A percentile compares a stretch with the other conserved stretches of the same genome.
These are phyloP conservation scores for Rhizopogon salebrosus DNA, from an alignment of 768 basidiomycete genomes.

Conservation along the genomic window DNA sequence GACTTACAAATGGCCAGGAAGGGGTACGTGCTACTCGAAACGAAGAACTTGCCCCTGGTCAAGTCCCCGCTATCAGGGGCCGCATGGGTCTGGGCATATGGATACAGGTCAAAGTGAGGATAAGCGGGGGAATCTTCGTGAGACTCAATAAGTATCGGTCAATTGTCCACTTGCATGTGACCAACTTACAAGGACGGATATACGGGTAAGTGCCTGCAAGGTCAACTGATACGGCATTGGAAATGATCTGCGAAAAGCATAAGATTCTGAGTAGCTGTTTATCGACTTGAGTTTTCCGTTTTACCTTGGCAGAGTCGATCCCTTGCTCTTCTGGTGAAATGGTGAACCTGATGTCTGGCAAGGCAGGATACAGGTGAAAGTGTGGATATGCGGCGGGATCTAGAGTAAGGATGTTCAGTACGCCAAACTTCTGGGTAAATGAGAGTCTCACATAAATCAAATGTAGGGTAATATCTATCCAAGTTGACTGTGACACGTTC, in stretches of 20 bases:
- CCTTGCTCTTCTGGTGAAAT: neutral
- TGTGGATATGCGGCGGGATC: conserved; percentile 33
- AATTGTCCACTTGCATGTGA: neutral
- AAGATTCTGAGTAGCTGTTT: neutral
- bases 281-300: neutral
- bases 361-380: conserved; percentile 18
- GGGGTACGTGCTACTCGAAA: conserved; percentile 10
- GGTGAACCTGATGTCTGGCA: neutral
- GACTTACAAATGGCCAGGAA: conserved; percentile 10
- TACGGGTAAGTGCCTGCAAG: conserved; percentile 1
- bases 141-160: neutral
- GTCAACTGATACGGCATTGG: neutral
- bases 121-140: conserved; percentile 18
- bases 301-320: neutral
- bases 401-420: neutral
- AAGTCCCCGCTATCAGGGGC: neutral
- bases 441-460: conserved; percentile 18
- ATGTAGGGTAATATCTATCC: conserved; percentile 12
- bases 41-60: neutral
- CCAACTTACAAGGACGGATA: conserved; percentile 4
- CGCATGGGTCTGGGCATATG: conserved; percentile 4
- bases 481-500: neutral
- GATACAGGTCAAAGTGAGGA: conserved; percentile 31
- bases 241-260: neutral
- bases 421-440: neutral